These are phyloP conservation scores for Phaeosphaeria sp. DNA, from an alignment of 2,329 filamentous ascomycete genomes.

Conservation along the genomic window DNA sequence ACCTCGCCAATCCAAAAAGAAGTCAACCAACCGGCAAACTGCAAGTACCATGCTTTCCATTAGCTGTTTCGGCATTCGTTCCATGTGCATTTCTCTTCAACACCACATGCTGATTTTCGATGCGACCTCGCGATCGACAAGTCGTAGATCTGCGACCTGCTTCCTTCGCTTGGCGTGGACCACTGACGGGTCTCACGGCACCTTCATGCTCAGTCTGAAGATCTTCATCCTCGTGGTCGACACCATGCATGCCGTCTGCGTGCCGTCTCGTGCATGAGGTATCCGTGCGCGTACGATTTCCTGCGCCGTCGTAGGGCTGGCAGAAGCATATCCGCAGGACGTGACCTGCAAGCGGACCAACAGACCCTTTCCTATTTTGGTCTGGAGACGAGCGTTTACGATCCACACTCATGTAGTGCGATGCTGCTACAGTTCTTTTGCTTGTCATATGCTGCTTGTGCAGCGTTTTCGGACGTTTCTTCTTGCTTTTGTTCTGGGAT, in stretches of 20 bases:
- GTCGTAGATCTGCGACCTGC: neutral
- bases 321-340: constrained; percentile 44
- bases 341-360: constrained; percentile 25
- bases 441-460: constrained; percentile 13
- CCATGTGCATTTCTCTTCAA: neutral
- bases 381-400: neutral
- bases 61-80: neutral
- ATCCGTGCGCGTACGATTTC: constrained; percentile 7
- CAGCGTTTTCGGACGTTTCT: constrained; percentile 15
- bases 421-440: constrained; percentile 1
- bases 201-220: constrained; percentile 4
- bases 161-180: neutral
- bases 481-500: neutral
- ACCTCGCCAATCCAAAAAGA: neutral
- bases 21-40: neutral
- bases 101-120: neutral
- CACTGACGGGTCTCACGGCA: neutral
- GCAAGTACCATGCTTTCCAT: neutral
- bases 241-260: constrained; percentile 4
- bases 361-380: neutral
- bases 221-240: constrained; percentile 1
- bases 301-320: constrained; percentile 40
- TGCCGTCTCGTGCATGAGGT: neutral
- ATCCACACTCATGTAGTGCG: neutral
- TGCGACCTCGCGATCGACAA: neutral